phyloP scores from a whole-genome alignment of 306 rosid species.

The Malus asiatica region DNA sequence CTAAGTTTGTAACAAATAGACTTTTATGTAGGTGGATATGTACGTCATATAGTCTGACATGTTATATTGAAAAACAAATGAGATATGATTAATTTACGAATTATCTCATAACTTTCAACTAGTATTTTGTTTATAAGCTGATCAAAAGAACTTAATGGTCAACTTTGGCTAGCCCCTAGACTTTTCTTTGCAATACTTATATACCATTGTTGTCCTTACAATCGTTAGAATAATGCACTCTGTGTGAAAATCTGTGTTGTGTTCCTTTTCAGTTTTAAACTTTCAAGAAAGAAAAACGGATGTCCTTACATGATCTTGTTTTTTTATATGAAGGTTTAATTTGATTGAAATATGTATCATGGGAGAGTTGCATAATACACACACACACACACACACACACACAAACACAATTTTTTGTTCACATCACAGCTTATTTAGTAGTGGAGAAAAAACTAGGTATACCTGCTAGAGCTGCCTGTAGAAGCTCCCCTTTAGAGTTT shows the following conservation, averaged over 20 bases:
- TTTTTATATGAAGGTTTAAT: neutral
- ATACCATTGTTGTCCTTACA: too few species aligned
- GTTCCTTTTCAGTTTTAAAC: neutral
- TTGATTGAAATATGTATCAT: too few species aligned
- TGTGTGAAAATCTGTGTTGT: neutral
- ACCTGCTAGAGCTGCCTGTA: constrained; percentile 5
- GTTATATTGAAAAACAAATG: too few species aligned
- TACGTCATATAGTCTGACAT: too few species aligned
- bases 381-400: too few species aligned
- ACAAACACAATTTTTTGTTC: neutral
- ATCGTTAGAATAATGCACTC: neutral
- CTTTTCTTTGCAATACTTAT: neutral
- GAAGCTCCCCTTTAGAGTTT: constrained; percentile 9
- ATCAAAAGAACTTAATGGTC: neutral
- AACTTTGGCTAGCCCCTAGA: neutral
- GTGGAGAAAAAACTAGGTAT: neutral
- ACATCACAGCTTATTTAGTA: neutral
- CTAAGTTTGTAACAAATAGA: too few species aligned
- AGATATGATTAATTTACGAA: too few species aligned
- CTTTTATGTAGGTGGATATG: neutral
- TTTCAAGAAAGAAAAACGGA: neutral
- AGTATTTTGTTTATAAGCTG: neutral
- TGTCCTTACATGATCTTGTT: neutral
- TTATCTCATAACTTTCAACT: too few species aligned
- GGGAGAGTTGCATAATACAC: too few species aligned